Evolutionary conservation across 2,329 filamentous ascomycete genomes (phyloP).

Genomic region (Arthroderma sp.): DNA sequence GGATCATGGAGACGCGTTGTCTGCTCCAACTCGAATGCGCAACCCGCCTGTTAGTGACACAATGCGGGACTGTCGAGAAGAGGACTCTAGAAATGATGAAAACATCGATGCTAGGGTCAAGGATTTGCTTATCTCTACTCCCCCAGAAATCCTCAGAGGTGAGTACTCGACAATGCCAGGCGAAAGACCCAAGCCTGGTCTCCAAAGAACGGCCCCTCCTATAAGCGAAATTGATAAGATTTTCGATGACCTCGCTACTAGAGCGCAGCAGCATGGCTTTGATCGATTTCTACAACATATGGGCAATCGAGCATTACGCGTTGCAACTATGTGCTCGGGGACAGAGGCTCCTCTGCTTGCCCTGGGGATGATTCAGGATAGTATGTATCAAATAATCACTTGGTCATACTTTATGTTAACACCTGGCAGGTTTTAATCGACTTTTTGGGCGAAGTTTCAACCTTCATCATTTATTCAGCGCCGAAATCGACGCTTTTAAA

Average conservation of each 20-base stretch:
- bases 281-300: conserved; percentile 23
- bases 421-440: conserved; percentile 20
- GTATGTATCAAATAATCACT: conserved; percentile 16
- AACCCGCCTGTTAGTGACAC: too few species aligned
- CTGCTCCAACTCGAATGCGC: too few species aligned
- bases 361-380: conserved; percentile 42
- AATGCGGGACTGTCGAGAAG: too few species aligned
- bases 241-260: conserved; percentile 35
- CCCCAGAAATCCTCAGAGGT: conserved; percentile 11
- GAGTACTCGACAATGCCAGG: conserved; percentile 8
- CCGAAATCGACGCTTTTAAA: conserved; percentile 51
- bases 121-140: conserved; percentile 4
- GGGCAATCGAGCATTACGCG: conserved; percentile 30
- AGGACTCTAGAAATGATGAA: background rate
- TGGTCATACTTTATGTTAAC: background rate
- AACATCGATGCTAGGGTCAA: conserved; percentile 1
- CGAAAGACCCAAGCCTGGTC: conserved; percentile 11
- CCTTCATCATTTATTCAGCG: conserved; percentile 46
- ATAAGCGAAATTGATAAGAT: conserved; percentile 36
- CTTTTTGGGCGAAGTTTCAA: conserved; percentile 25
- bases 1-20: too few species aligned
- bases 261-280: conserved; percentile 23
- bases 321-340: conserved; percentile 66
- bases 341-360: conserved; percentile 63
- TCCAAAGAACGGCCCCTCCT: conserved; percentile 31